Conservation (phyloP, 1,139 yeast genomes). For the Yamadazyma mexicana region DNA sequence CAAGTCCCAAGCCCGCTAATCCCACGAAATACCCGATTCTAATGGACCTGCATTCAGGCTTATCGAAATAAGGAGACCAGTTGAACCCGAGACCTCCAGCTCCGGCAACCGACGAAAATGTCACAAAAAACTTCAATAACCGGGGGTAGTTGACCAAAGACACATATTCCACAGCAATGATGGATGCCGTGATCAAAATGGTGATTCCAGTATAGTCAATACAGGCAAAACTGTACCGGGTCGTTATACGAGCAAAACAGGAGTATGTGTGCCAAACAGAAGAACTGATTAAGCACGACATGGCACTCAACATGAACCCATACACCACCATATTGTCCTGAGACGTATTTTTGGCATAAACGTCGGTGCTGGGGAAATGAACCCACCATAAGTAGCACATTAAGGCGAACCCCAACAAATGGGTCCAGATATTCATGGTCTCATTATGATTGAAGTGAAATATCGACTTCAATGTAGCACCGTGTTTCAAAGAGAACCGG, state of each 20-base stretch:
- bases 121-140: constrained; percentile 50
- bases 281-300: constrained; percentile 76
- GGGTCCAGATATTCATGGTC: constrained; percentile 93
- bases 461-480: constrained; percentile 56
- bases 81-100: constrained; percentile 72
- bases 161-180: constrained; percentile 81
- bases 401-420: constrained; percentile 64
- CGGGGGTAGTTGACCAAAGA: constrained; percentile 65
- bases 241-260: constrained; percentile 64
- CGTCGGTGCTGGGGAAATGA: constrained; percentile 61
- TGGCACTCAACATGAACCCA: constrained; percentile 67
- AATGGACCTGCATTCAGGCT: constrained; percentile 77
- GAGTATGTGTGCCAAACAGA: constrained; percentile 92
- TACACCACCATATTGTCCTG: constrained; percentile 58
- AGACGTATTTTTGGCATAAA: constrained; percentile 37
- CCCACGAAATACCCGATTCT: constrained; percentile 84
- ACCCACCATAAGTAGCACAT: constrained; percentile 56
- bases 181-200: constrained; percentile 84
- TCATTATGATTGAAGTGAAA: constrained; percentile 75
- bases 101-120: constrained; percentile 67
- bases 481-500: constrained; percentile 71
- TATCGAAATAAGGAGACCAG: constrained; percentile 89
- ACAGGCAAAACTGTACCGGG: constrained; percentile 81
- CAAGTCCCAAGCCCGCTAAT: constrained; percentile 72
- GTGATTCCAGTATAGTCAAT: constrained; percentile 96